These are phyloP conservation scores for Nematocida parisii DNA, from an alignment of 371 early-diverging fungal genomes.

Conservation along the genomic window DNA sequence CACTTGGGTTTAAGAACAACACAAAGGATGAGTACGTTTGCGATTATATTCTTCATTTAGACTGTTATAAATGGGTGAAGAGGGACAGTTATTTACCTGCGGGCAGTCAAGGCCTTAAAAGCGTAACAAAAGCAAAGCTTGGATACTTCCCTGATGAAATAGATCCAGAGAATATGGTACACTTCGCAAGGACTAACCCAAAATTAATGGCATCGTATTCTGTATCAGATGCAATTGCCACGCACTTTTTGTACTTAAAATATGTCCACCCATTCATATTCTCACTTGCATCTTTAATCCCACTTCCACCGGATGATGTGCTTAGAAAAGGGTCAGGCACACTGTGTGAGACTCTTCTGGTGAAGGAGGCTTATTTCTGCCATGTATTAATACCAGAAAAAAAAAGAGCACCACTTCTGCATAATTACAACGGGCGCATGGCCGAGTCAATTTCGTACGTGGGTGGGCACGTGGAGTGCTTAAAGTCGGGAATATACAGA, in stretches of 20 bases:
- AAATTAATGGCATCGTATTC: constrained; percentile 94
- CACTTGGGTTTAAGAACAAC: constrained; percentile 78
- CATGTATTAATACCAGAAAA: constrained; percentile 83
- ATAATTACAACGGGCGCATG: constrained; percentile 82
- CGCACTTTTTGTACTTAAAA: constrained; percentile 96
- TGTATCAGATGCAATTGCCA: constrained; percentile 98
- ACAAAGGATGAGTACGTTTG: constrained; percentile 70
- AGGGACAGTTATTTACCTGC: constrained; percentile 95
- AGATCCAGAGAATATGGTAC: constrained; percentile 95
- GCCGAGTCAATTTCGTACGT: constrained; percentile 92
- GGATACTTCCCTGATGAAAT: constrained; percentile 96
- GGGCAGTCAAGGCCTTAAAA: constrained; percentile 89
- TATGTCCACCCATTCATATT: constrained; percentile 98
- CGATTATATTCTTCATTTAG: constrained; percentile 85
- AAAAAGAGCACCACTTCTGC: constrained; percentile 77
- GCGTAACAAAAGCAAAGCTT: constrained; percentile 88
- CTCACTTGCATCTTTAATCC: constrained; percentile 95
- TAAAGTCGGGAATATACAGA: constrained; percentile 94
- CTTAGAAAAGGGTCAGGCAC: constrained; percentile 93
- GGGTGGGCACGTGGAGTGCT: constrained; percentile 95
- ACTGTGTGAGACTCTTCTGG: constrained; percentile 89
- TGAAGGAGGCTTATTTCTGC: constrained; percentile 81
- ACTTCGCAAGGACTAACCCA: constrained; percentile 84
- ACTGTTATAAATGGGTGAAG: constrained; percentile 96
- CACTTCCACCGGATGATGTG: constrained; percentile 89